Percentiles rank a stretch among this genome's conserved stretches.
Evolutionary conservation across 129 eudicot genomes (phyloP).

Genomic region (Rutidosis leptorrhynchoides): DNA sequence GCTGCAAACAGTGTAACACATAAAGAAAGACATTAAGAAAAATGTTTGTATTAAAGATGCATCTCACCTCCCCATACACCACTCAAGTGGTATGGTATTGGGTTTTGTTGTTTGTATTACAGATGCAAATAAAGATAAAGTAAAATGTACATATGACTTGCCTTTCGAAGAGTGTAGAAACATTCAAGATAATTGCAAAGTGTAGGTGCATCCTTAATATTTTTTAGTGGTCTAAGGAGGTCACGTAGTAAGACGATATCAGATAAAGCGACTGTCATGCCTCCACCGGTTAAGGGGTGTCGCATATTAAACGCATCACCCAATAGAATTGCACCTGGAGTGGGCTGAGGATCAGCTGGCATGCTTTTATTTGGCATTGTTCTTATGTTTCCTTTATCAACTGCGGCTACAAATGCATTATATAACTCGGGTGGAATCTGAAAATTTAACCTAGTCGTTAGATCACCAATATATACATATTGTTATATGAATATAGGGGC

Average conservation of each 20-base stretch:
- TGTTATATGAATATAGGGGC: background rate
- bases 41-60: background rate
- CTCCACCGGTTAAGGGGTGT: constrained; percentile 81
- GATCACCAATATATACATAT: background rate
- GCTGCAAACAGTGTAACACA: constrained; percentile 31
- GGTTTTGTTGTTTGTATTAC: background rate
- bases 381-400: constrained; percentile 65
- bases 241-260: constrained; percentile 65
- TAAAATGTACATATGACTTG: constrained; percentile 13
- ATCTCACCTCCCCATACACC: too few species aligned
- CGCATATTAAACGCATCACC: constrained; percentile 87
- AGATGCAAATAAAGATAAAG: background rate
- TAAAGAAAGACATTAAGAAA: background rate
- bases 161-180: constrained; percentile 81
- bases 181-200: constrained; percentile 56
- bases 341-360: constrained; percentile 73
- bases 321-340: constrained; percentile 68
- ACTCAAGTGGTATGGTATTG: too few species aligned
- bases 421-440: constrained; percentile 57
- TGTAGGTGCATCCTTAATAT: constrained; percentile 32
- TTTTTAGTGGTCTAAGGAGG: constrained; percentile 48
- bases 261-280: constrained; percentile 74
- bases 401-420: constrained; percentile 49
- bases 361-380: constrained; percentile 76
- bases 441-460: background rate